Evolutionary conservation across 2,329 filamentous ascomycete genomes (phyloP), one percentile per base, ranked within the genome.

Genomic region (Whalleya microplaca): DNA sequence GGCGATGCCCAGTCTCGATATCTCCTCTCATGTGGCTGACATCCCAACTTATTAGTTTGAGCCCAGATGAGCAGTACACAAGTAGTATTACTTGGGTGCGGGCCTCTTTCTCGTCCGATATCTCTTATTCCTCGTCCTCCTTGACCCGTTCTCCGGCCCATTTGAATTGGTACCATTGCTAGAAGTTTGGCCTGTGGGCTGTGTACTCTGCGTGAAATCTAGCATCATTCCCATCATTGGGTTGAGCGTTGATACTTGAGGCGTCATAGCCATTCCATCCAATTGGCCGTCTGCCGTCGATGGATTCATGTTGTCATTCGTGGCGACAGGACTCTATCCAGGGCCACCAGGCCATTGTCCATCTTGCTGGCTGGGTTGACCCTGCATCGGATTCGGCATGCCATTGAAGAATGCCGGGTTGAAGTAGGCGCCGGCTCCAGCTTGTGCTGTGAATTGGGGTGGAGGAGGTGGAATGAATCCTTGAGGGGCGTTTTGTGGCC

Each of bases 331-430:
- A 37, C 45, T 42, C 54, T 69, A 70, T 40, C 66, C 66, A 45
- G 58, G 64, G 37, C 66, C 60, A 37, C 64, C 64, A 53, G 67
- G 58, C 68, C 68, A 71, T 19, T 66, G 62, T 12, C 57, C 59
- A 23, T 61, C 55, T 57, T 76, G 75, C 48, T 75, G 73, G 14
- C 51, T 55, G 27, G 77, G 73, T 53, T 79, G 69, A 10, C 59
- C 63, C 41, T 69, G 69, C 20, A 59, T 54, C 55, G 80, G 78
- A 41, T 68, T 74, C 71, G 81, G 76, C 37, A 80, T 59, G 3
- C 76, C 78, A 41, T 80, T 78, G 55, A 87, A 76, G 66, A 87
- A 81, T 1, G 81, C 78, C 2, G 84, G 84, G 61, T 85, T 86
- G 56, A 85, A 78, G 62, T 83, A 83, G 9, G 80, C 74, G 59